A percentile compares a stretch with the other conserved stretches of the same genome.
These are phyloP conservation scores for Poa pratensis DNA, from an alignment of 176 grass and related monocot species.

Conservation along the genomic window DNA sequence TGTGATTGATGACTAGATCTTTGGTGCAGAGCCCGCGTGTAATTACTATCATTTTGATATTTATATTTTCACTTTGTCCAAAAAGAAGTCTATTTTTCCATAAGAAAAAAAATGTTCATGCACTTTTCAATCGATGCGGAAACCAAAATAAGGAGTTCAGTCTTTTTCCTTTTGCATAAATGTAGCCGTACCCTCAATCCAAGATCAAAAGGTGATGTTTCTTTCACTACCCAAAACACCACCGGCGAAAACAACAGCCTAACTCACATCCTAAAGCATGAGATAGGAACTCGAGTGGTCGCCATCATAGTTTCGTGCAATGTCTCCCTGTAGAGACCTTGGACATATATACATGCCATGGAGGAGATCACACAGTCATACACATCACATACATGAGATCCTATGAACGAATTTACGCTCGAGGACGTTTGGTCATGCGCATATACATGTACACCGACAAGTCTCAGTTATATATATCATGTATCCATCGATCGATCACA, in stretches of 20 bases:
- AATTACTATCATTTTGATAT: no score
- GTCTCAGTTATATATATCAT: not conserved
- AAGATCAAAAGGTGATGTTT: slow-evolving; percentile 28
- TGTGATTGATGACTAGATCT: no score
- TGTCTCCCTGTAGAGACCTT: slow-evolving; percentile 17
- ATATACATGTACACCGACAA: not conserved
- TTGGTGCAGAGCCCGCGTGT: no score
- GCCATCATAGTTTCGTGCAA: slow-evolving; percentile 21
- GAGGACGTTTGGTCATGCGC: not conserved
- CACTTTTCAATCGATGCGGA: not conserved
- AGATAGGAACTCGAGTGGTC: slow-evolving; percentile 31
- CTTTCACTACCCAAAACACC: slow-evolving; percentile 29
- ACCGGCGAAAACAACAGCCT: slow-evolving; percentile 38
- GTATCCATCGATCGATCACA: not conserved
- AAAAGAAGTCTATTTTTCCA: not conserved
- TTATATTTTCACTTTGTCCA: no score
- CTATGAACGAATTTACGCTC: not conserved
- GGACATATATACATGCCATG: not conserved
- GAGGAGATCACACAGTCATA: slow-evolving; percentile 5
- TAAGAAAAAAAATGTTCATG: not conserved
- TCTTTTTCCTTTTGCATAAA: not conserved
- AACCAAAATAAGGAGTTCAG: slow-evolving; percentile 13
- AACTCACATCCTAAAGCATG: slow-evolving; percentile 32
- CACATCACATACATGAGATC: not conserved
- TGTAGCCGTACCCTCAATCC: not conserved